Percentiles rank a stretch among this genome's conserved stretches.
Conservation (phyloP, 495 filamentous ascomycete genomes). For the Penicillium alfredii region DNA sequence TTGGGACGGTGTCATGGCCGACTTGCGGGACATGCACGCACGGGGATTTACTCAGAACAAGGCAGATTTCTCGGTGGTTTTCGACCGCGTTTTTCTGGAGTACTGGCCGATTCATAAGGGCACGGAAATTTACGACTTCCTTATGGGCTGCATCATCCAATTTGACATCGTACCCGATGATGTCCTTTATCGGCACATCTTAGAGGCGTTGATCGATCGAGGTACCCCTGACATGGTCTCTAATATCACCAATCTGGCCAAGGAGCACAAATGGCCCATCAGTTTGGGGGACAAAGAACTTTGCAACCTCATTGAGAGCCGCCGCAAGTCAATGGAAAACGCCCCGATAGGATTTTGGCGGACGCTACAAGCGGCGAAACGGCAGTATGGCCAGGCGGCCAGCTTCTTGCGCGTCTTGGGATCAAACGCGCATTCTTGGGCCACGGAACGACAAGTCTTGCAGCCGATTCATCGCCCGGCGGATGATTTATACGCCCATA, state of each 20-base stretch:
- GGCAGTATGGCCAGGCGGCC: conserved; percentile 26
- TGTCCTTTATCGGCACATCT: conserved; percentile 37
- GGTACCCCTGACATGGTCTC: conserved; percentile 27
- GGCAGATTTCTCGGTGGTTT: conserved; percentile 25
- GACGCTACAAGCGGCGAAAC: conserved; percentile 39
- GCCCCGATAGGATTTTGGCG: conserved; percentile 39
- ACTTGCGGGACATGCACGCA: conserved; percentile 34
- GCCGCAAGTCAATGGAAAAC: conserved; percentile 28
- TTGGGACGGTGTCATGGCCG: conserved; percentile 37
- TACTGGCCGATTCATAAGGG: conserved; percentile 36
- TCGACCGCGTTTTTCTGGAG: conserved; percentile 42
- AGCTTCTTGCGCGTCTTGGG: conserved; percentile 36
- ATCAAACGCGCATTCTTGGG: conserved; percentile 10
- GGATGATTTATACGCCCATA: conserved; percentile 18
- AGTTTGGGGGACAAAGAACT: conserved; percentile 26
- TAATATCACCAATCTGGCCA: conserved; percentile 23
- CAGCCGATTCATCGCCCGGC: conserved; percentile 14
- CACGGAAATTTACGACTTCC: conserved; percentile 28
- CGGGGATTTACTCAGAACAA: conserved; percentile 26
- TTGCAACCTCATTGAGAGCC: conserved; percentile 21
- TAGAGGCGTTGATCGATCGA: conserved; percentile 38
- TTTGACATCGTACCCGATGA: conserved; percentile 35
- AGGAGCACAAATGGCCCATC: conserved; percentile 28
- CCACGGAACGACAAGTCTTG: conserved; percentile 7
- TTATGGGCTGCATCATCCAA: conserved; percentile 29